Conservation (phyloP, 2,329 filamentous ascomycete genomes). For the Diaporthe ilicicola region DNA sequence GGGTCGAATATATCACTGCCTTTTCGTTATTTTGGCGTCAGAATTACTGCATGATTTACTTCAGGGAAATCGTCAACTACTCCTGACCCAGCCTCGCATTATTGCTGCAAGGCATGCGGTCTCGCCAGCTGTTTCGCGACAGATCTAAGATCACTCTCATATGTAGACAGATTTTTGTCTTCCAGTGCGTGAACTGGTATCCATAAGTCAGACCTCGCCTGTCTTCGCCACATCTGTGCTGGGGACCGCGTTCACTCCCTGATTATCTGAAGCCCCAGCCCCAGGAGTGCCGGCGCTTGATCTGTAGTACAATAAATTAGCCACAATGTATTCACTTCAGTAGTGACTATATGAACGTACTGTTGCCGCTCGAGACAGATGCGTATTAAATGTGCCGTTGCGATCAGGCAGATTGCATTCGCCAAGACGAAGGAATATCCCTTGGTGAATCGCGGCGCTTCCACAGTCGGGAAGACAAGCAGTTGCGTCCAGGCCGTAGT, state of each 20-base stretch:
- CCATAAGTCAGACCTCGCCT: background rate
- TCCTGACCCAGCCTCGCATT: background rate
- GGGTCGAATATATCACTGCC: background rate
- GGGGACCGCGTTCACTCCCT: background rate
- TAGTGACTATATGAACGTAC: background rate
- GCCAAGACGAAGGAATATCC: conserved; percentile 50
- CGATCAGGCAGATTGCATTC: conserved; percentile 13
- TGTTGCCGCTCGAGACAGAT: conserved; percentile 3
- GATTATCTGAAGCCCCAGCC: background rate
- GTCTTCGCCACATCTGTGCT: background rate
- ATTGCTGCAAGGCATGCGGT: background rate
- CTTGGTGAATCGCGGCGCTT: conserved; percentile 52
- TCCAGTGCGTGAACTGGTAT: accelerated
- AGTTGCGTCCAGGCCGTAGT: conserved; percentile 65
- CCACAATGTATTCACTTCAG: no score
- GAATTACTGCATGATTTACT: background rate
- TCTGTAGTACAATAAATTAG: background rate
- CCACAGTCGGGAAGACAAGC: conserved; percentile 57
- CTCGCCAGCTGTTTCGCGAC: background rate
- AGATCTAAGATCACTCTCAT: background rate
- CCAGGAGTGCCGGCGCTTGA: background rate
- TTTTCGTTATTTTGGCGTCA: background rate
- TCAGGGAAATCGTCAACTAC: background rate
- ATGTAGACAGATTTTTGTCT: background rate
- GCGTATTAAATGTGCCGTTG: conserved; percentile 5